Percentiles rank a stretch among this genome's conserved stretches.
These are phyloP conservation scores for Vararia minispora DNA, from an alignment of 768 basidiomycete species.

Conservation along the genomic window DNA sequence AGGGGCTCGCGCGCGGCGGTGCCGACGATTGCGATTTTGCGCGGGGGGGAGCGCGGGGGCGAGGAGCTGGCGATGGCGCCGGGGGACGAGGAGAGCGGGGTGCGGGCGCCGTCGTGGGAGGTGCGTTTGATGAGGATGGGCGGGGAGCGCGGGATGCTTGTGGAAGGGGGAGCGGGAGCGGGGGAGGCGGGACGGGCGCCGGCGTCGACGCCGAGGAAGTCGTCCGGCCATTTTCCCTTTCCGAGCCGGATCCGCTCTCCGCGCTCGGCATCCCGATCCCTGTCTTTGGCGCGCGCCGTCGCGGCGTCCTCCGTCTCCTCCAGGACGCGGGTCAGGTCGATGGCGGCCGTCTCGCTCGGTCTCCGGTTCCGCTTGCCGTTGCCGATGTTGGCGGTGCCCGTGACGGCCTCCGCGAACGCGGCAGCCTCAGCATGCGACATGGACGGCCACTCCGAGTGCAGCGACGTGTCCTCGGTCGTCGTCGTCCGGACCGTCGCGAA, in stretches of 20 bases:
- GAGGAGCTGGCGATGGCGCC: conserved; percentile 13
- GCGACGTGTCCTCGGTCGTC: conserved; percentile 70
- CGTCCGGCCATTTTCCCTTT: conserved; percentile 79
- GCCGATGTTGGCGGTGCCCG: conserved; percentile 20
- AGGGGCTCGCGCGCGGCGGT: conserved; percentile 29
- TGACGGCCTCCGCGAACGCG: conserved; percentile 30
- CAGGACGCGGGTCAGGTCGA: conserved; percentile 55
- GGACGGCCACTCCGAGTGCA: conserved; percentile 45
- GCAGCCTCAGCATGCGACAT: conserved; percentile 56
- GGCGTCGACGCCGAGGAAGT: conserved; percentile 65
- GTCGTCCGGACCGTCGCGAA: conserved; percentile 76
- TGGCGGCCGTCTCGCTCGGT: conserved; percentile 47
- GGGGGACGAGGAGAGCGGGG: neutral
- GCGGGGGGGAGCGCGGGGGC: conserved; percentile 35
- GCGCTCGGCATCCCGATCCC: conserved; percentile 24
- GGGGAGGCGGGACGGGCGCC: too few species aligned
- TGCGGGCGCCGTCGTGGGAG: conserved; percentile 4
- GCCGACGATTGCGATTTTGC: conserved; percentile 46
- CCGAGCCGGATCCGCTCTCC: conserved; percentile 43
- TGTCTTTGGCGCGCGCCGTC: conserved; percentile 22
- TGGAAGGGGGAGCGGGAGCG: too few species aligned
- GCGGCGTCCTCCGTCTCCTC: conserved; percentile 51
- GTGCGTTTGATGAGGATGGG: conserved; percentile 13
- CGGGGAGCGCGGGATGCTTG: conserved; percentile 11
- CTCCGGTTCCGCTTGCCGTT: conserved; percentile 38